Evolutionary conservation across 148 eudicot species (phyloP).

Genomic region (Pharnaceum exiguum): DNA sequence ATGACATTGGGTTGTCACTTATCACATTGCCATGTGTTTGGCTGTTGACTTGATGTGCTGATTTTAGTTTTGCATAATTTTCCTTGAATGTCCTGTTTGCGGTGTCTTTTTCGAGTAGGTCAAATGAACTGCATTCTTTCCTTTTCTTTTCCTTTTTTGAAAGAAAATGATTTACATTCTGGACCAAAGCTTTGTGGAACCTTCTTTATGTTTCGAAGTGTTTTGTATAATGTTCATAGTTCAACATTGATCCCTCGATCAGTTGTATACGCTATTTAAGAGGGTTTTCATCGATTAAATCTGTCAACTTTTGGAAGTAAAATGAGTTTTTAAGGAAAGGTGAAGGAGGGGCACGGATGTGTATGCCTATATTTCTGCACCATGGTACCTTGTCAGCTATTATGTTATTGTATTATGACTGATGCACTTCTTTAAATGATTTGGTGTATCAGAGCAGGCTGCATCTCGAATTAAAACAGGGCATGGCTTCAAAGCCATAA

Average conservation of each 20-base stretch:
- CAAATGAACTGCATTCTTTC: too few relatives aligned
- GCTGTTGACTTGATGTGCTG: too few relatives aligned
- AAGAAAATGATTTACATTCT: too few relatives aligned
- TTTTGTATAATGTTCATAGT: too few relatives aligned
- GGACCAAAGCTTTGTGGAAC: too few relatives aligned
- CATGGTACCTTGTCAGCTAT: not conserved
- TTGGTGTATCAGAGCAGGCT: slow-evolving; percentile 42
- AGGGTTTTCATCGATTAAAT: not conserved
- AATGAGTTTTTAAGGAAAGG: not conserved
- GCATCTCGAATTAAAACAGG: slow-evolving; percentile 39
- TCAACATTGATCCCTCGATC: not conserved
- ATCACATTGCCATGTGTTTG: too few relatives aligned
- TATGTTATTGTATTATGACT: slow-evolving; percentile 6
- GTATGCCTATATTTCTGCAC: not conserved
- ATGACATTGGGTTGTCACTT: too few relatives aligned
- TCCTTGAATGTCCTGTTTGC: too few relatives aligned
- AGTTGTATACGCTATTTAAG: not conserved
- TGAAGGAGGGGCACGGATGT: not conserved
- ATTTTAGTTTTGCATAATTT: too few relatives aligned
- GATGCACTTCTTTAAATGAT: not conserved
- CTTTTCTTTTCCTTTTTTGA: too few relatives aligned
- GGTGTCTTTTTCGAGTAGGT: too few relatives aligned
- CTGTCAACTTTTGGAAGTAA: not conserved
- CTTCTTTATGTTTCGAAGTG: too few relatives aligned
- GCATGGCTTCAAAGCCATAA: slow-evolving; percentile 43